Conservation (phyloP, 257 asterid species). For the Solanum peruvianum region DNA sequence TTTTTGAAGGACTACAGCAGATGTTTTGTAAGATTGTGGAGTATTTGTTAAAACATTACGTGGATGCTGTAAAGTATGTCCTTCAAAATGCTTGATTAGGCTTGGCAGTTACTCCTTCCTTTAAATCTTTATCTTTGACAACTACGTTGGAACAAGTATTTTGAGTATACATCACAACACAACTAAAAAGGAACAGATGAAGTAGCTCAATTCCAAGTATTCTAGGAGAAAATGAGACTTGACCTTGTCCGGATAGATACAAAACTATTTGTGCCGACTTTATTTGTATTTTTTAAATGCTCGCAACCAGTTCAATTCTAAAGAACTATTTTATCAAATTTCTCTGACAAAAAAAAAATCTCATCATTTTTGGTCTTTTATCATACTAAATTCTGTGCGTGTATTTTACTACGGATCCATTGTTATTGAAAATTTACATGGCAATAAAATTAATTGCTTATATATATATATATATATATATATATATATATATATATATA, state of each 20-base stretch:
- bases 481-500: too few relatives aligned
- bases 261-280: background rate
- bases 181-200: background rate
- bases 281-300: background rate
- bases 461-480: background rate
- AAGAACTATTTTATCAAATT: background rate
- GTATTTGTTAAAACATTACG: conserved; percentile 33
- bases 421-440: background rate
- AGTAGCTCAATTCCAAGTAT: background rate
- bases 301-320: background rate
- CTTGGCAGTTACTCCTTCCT: background rate
- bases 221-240: background rate
- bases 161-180: too few relatives aligned
- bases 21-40: conserved; percentile 23
- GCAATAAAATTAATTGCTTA: background rate
- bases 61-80: conserved; percentile 32
- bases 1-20: conserved; percentile 27
- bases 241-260: background rate
- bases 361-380: background rate
- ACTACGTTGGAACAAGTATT: background rate
- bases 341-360: background rate
- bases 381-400: background rate
- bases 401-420: background rate
- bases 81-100: conserved; percentile 16
- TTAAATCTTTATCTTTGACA: background rate